Percentiles rank a stretch among this genome's conserved stretches.
Evolutionary conservation across 257 asterid species (phyloP).

Genomic region (Thymus mandschuricus): DNA sequence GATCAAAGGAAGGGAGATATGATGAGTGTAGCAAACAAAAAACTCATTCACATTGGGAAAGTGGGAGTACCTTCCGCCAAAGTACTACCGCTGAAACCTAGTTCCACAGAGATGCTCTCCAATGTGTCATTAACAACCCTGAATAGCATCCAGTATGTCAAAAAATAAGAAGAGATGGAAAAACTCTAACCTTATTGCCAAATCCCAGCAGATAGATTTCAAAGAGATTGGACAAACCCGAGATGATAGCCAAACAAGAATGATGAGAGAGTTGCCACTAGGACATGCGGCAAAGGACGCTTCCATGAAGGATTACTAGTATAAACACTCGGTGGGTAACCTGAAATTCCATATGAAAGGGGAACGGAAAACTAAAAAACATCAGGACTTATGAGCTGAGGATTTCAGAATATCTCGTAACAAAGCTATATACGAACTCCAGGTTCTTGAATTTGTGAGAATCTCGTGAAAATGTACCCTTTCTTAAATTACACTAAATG

Average conservation of each 20-base stretch:
- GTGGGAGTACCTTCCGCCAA: constrained; percentile 80
- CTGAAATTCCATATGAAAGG: constrained; percentile 43
- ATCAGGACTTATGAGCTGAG: constrained; percentile 17
- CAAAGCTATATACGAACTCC: constrained; percentile 8
- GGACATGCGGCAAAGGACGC: constrained; percentile 81
- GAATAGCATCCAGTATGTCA: constrained; percentile 34
- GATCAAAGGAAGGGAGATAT: constrained; percentile 24
- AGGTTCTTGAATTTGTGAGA: not conserved
- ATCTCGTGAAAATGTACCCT: not conserved
- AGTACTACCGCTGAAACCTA: constrained; percentile 80
- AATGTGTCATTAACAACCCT: constrained; percentile 93
- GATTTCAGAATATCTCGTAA: not conserved
- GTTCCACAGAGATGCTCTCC: constrained; percentile 90
- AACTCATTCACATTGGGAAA: constrained; percentile 17
- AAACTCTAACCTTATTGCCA: constrained; percentile 12
- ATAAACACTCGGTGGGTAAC: constrained; percentile 42
- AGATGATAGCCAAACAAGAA: constrained; percentile 93
- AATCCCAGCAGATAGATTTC: constrained; percentile 21
- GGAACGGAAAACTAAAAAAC: constrained; percentile 6
- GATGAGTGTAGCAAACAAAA: not conserved
- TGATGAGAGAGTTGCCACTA: constrained; percentile 87
- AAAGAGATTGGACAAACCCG: constrained; percentile 61
- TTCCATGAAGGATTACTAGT: constrained; percentile 80
- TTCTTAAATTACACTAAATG: not conserved
- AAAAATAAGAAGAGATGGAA: constrained; percentile 23